Evolutionary conservation across 257 asterid species (phyloP), one percentile per base, ranked within the genome.

Genomic region (Penstemon newberryi): DNA sequence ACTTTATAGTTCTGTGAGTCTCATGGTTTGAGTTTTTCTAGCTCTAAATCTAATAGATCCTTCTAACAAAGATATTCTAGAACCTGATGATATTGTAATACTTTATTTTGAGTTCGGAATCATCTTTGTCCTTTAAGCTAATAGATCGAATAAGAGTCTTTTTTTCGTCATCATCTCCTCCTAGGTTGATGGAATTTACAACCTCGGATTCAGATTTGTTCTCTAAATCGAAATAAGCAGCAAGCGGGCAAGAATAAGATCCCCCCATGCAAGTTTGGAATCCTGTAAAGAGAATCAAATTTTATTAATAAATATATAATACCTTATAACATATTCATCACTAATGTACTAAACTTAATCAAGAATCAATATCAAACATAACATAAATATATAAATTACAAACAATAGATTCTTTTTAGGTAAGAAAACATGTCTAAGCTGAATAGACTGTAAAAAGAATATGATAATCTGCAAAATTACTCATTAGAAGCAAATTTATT

Each of bases 201-300:
- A 84, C 50, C 15, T 79, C 74, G 5, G 87, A 83, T 71, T 85
- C 94, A 66, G 86, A 67, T 36, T 77, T 87, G 10, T 75, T 76
- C 57, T 83, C 93, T 5, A 80, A 49, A 72, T 89, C 96, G 64
- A 69, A 78, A 53, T 65, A 78, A 65, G 75, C 71, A 11, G 85
- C 77, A 4, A 87, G 49, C 62, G 96, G 91, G 46, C 89, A 80
- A 33, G 95, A 89, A 75, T 77, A 81, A 45, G 85, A 58, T 77
- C 81, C 73, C 79, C 98, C 98, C 98, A 92, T 92, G 78, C 89
- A 82, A 80, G 45, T 79, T 77, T 81, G 76, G 71, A 75, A 73
- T 70, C 74, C 79, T 78, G 85, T 58, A 13, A 64, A 77, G 69
- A 43, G 73, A 71, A n/a, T 43, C 44, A 41, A 57, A 19, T 39